Conservation (phyloP, 2,329 filamentous ascomycete species). For the Trichoderma gracile region DNA sequence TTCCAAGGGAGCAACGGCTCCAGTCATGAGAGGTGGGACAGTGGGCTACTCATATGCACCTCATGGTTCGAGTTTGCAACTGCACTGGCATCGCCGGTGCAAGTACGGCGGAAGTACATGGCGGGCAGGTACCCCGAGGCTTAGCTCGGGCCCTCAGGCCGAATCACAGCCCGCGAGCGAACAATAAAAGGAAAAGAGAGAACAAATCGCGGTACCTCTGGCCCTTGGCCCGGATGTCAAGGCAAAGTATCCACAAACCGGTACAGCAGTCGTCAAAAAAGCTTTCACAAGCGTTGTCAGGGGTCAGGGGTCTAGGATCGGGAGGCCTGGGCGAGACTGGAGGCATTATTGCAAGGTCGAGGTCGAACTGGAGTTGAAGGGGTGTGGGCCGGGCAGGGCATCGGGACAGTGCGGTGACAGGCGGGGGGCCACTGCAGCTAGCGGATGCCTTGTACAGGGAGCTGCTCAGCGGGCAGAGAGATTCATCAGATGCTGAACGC, state of each 20-base stretch:
- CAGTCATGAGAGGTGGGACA: not conserved
- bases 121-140: too few relatives aligned
- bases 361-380: conserved; percentile 19
- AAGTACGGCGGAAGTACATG: not conserved
- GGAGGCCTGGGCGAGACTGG: not conserved
- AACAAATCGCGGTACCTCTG: not conserved
- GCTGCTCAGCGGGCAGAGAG: conserved; percentile 1
- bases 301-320: conserved; percentile 14
- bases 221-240: conserved; percentile 9
- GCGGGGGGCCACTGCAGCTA: not conserved
- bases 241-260: not conserved
- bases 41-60: not conserved
- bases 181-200: not conserved
- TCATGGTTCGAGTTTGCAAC: not conserved
- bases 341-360: not conserved
- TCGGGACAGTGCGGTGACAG: not conserved
- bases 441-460: not conserved
- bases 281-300: conserved; percentile 16
- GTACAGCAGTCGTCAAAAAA: conserved; percentile 7
- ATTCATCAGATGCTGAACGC: not conserved
- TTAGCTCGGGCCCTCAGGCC: not conserved
- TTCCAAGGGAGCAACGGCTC: not conserved
- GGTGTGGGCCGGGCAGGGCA: conserved; percentile 25
- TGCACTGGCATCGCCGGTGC: not conserved
- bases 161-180: conserved; percentile 1